A percentile compares a stretch with the other conserved stretches of the same genome.
Evolutionary conservation across 2,329 filamentous ascomycete genomes (phyloP).

Genomic region (Sordariomycetes sp.): DNA sequence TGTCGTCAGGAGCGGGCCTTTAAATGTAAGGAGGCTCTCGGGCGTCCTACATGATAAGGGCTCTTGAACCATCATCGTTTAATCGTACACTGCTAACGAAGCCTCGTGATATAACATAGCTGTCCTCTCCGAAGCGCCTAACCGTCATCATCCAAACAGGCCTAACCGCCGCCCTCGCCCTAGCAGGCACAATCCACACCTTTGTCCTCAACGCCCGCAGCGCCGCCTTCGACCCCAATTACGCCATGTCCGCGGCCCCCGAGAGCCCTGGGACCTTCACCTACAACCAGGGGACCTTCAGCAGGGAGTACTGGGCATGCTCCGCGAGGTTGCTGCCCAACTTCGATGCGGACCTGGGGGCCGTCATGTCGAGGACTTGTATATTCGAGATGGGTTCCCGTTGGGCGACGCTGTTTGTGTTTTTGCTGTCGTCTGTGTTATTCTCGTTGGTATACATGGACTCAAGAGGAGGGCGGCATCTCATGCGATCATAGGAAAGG

Average conservation of each 20-base stretch:
- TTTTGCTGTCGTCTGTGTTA: not conserved
- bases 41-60: no score
- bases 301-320: not conserved
- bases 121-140: not conserved
- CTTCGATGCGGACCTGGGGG: not conserved
- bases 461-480: not conserved
- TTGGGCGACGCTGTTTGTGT: not conserved
- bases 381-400: not conserved
- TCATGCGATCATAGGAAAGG: slow-evolving; percentile 1
- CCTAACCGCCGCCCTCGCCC: not conserved
- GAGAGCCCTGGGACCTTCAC: not conserved
- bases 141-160: not conserved
- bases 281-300: slow-evolving; percentile 1
- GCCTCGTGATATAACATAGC: not conserved
- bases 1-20: not conserved
- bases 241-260: not conserved
- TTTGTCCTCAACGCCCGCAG: slow-evolving; percentile 1
- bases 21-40: not conserved
- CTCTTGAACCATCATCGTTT: not conserved
- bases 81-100: not conserved
- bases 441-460: not conserved
- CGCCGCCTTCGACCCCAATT: not conserved
- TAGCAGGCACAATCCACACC: not conserved
- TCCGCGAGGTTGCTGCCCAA: not conserved
- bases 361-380: not conserved